phyloP scores from a whole-genome alignment of 2,329 filamentous ascomycete species.

The Scytalidium sp. region DNA sequence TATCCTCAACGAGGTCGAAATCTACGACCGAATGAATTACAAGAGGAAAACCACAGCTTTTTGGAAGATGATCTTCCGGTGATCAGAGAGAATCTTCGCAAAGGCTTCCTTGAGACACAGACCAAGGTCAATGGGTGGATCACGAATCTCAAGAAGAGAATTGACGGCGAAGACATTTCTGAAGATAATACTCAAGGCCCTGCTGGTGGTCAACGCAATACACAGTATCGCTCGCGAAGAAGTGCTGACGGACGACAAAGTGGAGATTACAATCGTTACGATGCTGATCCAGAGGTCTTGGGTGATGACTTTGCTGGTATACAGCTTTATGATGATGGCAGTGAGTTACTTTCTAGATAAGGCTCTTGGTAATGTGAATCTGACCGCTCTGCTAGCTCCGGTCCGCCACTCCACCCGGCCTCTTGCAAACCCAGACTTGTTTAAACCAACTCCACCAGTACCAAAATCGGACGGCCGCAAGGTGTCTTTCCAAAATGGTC shows the following conservation, averaged over 20 bases:
- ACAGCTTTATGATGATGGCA: conserved; percentile 59
- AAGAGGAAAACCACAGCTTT: conserved; percentile 81
- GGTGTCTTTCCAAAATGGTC: conserved; percentile 54
- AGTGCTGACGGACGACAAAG: conserved; percentile 69
- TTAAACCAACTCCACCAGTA: conserved; percentile 59
- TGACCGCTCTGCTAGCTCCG: conserved; percentile 41
- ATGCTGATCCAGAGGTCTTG: conserved; percentile 88
- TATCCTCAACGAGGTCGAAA: conserved; percentile 35
- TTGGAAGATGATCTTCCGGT: conserved; percentile 93
- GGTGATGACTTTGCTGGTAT: conserved; percentile 83
- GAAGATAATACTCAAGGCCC: conserved; percentile 47
- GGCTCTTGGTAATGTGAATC: conserved; percentile 4
- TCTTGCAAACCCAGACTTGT: conserved; percentile 73
- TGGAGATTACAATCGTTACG: conserved; percentile 87
- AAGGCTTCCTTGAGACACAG: conserved; percentile 94
- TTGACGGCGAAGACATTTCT: conserved; percentile 75
- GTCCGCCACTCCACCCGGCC: conserved; percentile 59
- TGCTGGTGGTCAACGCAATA: conserved; percentile 20
- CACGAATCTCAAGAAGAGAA: conserved; percentile 83
- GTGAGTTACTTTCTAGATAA: conserved; percentile 39
- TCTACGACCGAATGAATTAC: conserved; percentile 46
- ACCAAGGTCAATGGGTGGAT: conserved; percentile 93
- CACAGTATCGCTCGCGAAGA: conserved; percentile 42
- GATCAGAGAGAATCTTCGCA: conserved; percentile 88
- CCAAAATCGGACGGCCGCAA: conserved; percentile 40